phyloP scores from a whole-genome alignment of 148 eudicot species.

The Rhododendron vialii region DNA sequence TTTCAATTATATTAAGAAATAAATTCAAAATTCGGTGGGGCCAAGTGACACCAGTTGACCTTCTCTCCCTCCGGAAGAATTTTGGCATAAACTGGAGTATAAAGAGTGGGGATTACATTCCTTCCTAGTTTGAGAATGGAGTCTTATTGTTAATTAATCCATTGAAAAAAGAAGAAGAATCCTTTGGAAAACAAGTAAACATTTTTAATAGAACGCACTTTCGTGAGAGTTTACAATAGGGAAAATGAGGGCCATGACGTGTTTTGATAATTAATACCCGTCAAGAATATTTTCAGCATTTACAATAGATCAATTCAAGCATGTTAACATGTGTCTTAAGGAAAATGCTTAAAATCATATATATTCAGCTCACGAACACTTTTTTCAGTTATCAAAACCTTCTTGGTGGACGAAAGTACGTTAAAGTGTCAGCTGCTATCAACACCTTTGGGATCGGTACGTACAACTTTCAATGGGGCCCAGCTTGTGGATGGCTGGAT shows the following conservation, averaged over 20 bases:
- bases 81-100: too few species aligned
- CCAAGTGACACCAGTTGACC: neutral
- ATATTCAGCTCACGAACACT: neutral
- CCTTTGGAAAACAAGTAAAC: too few species aligned
- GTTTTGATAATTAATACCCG: too few species aligned
- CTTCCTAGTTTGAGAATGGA: neutral
- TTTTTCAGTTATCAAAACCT: neutral
- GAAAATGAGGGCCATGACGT: too few species aligned
- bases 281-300: too few species aligned
- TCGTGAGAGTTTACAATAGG: too few species aligned
- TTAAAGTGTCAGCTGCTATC: too few species aligned
- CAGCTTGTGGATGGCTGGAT: neutral
- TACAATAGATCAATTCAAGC: neutral
- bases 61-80: neutral
- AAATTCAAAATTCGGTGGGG: neutral
- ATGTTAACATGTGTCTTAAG: neutral
- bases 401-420: neutral
- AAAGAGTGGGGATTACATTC: neutral
- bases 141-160: neutral
- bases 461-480: neutral
- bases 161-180: too few species aligned
- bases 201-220: too few species aligned
- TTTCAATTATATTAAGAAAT: too few species aligned
- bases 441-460: too few species aligned
- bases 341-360: neutral